Evolutionary conservation across 192 early-diverging fungal genomes (phyloP).

Genomic region (Dissophora globulifera): DNA sequence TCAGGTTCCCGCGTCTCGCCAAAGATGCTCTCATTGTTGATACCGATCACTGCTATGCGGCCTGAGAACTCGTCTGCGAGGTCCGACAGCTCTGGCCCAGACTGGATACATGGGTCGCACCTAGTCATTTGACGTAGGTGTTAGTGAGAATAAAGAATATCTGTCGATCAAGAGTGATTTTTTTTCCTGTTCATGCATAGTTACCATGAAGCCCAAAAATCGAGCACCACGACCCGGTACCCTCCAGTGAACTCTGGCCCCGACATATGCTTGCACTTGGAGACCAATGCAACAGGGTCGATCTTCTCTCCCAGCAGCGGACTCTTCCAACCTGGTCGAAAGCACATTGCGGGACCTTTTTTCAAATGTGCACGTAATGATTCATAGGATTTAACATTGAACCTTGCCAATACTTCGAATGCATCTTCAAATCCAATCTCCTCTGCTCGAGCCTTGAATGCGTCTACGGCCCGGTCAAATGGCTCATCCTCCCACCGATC

Average conservation of each 20-base stretch:
- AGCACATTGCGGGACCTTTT: conserved; percentile 30
- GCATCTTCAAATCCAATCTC: conserved; percentile 42
- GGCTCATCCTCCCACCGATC: conserved; percentile 45
- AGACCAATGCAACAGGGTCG: neutral
- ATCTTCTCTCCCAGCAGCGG: conserved; percentile 19
- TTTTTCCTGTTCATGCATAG: too few relatives aligned
- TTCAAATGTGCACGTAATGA: conserved; percentile 26
- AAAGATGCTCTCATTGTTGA: conserved; percentile 52
- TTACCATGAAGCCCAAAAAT: conserved; percentile 52
- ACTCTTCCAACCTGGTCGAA: conserved; percentile 39
- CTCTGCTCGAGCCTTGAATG: conserved; percentile 25
- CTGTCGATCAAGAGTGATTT: neutral
- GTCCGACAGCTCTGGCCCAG: conserved; percentile 43
- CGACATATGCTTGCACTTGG: conserved; percentile 23
- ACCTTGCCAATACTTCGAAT: conserved; percentile 34
- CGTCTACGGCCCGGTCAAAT: conserved; percentile 33
- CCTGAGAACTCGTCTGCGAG: conserved; percentile 31
- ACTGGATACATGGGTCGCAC: conserved; percentile 39
- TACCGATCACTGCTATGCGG: conserved; percentile 31
- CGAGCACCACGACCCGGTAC: conserved; percentile 22
- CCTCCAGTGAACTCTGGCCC: conserved; percentile 22
- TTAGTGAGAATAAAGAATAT: neutral
- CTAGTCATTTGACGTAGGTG: too few relatives aligned
- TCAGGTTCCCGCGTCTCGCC: conserved; percentile 15
- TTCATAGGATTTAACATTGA: conserved; percentile 34